A percentile compares a stretch with the other conserved stretches of the same genome.
Evolutionary conservation across 306 rosid genomes (phyloP).

Genomic region (Hippophae rhamnoides): DNA sequence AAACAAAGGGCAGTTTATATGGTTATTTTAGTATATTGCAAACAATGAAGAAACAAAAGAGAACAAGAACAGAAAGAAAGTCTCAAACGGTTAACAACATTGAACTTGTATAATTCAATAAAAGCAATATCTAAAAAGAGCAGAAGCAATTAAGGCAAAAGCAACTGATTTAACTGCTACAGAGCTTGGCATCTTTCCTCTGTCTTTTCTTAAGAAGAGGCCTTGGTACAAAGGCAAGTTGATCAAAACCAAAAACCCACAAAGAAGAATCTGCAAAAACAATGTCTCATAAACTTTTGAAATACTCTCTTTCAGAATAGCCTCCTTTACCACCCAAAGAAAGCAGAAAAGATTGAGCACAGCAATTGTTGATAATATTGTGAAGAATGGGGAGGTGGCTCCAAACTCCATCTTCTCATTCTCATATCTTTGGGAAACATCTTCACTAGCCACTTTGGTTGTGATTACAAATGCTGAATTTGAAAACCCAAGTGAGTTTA

Average conservation of each 20-base stretch:
- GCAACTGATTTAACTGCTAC: slow-evolving; percentile 38
- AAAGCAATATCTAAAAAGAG: slow-evolving; percentile 3
- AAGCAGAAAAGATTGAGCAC: slow-evolving; percentile 55
- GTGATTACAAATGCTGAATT: slow-evolving; percentile 46
- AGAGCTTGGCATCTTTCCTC: slow-evolving; percentile 51
- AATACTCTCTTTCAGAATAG: slow-evolving; percentile 23
- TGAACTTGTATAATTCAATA: no score
- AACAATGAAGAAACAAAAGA: no score
- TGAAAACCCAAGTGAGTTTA: slow-evolving; percentile 38
- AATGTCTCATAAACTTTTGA: slow-evolving; percentile 24
- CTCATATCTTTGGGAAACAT: slow-evolving; percentile 40
- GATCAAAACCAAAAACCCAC: slow-evolving; percentile 49
- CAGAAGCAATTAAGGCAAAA: slow-evolving; percentile 21
- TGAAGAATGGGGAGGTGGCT: slow-evolving; percentile 59
- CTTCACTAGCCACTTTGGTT: slow-evolving; percentile 56
- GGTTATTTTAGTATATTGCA: no score
- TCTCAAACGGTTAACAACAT: no score
- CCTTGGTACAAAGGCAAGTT: slow-evolving; percentile 60
- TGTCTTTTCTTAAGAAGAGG: slow-evolving; percentile 68
- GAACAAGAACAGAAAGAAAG: no score
- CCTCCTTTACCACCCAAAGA: slow-evolving; percentile 33
- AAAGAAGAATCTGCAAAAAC: slow-evolving; percentile 44
- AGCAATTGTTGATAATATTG: slow-evolving; percentile 47
- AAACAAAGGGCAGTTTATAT: no score
- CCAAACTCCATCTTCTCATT: slow-evolving; percentile 83